Evolutionary conservation across 2,329 filamentous ascomycete species (phyloP).

Genomic region (Colletotrichum chlorophyti): DNA sequence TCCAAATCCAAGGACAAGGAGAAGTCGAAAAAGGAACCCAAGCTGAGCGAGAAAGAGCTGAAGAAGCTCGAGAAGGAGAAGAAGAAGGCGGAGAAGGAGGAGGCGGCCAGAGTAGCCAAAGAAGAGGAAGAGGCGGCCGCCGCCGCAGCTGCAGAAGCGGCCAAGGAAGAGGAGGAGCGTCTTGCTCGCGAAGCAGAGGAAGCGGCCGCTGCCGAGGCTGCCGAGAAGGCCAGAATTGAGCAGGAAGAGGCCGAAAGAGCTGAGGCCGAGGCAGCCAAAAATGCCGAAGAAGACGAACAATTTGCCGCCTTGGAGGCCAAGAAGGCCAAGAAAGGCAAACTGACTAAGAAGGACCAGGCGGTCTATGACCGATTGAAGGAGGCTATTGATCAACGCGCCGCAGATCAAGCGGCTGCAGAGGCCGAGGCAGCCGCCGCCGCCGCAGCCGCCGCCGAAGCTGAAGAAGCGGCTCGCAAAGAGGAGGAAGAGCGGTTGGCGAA

Average conservation of each 20-base stretch:
- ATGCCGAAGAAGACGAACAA: slow-evolving; percentile 43
- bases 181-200: slow-evolving; percentile 37
- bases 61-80: slow-evolving; percentile 59
- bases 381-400: slow-evolving; percentile 42
- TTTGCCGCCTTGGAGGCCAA: slow-evolving; percentile 51
- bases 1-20: slow-evolving; percentile 52
- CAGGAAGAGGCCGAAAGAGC: slow-evolving; percentile 36
- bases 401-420: slow-evolving; percentile 48
- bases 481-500: slow-evolving; percentile 40
- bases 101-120: slow-evolving; percentile 51
- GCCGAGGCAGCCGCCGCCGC: slow-evolving; percentile 42
- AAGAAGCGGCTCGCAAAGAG: slow-evolving; percentile 37
- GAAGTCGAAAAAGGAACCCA: slow-evolving; percentile 50
- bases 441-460: slow-evolving; percentile 45
- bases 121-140: slow-evolving; percentile 40
- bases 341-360: slow-evolving; percentile 53
- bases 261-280: slow-evolving; percentile 38
- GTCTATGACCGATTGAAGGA: slow-evolving; percentile 46
- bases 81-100: slow-evolving; percentile 48
- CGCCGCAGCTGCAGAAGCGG: slow-evolving; percentile 34
- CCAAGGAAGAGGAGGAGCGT: slow-evolving; percentile 39
- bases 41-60: slow-evolving; percentile 56
- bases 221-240: slow-evolving; percentile 33
- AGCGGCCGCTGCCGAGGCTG: slow-evolving; percentile 37
- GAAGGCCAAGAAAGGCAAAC: slow-evolving; percentile 55